phyloP scores from a whole-genome alignment of 139 green algal genomes.

The Tetratostichococcus sp. region DNA sequence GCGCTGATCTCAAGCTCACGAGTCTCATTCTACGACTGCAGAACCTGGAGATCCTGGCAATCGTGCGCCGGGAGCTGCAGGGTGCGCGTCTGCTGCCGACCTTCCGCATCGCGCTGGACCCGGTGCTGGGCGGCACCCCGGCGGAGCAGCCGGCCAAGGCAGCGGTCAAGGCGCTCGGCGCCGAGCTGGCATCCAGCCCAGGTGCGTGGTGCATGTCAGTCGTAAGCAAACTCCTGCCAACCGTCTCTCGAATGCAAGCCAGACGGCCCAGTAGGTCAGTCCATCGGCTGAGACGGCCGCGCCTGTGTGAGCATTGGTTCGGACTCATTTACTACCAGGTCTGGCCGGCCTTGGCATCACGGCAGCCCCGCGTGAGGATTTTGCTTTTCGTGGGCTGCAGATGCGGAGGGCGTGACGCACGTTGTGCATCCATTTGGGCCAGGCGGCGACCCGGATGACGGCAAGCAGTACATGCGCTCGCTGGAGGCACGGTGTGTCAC shows the following conservation, averaged over 20 bases:
- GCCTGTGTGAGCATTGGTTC: too few species aligned
- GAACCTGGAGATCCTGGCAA: constrained; percentile 57
- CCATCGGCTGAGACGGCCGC: too few species aligned
- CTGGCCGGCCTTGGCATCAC: too few species aligned
- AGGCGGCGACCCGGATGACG: constrained; percentile 65
- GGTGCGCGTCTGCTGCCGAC: constrained; percentile 32
- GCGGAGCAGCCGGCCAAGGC: background rate
- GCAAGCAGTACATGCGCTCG: constrained; percentile 61
- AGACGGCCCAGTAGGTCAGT: too few species aligned
- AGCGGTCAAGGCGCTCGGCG: background rate
- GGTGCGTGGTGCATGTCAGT: background rate
- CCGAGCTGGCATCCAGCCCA: background rate
- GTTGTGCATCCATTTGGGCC: constrained; percentile 66
- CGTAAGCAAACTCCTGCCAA: too few species aligned
- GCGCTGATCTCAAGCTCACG: too few species aligned
- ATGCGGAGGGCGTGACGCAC: constrained; percentile 56
- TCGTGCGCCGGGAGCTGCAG: constrained; percentile 53
- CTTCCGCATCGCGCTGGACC: background rate
- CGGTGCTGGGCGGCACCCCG: background rate
- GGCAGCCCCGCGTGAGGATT: too few species aligned
- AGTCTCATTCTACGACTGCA: too few species aligned
- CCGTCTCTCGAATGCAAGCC: background rate
- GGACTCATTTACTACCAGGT: too few species aligned
- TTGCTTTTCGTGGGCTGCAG: constrained; percentile 27
- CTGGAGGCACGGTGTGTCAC: constrained; percentile 43